Evolutionary conservation across 331 rosid species (phyloP).

Genomic region (Quercus lobata): DNA sequence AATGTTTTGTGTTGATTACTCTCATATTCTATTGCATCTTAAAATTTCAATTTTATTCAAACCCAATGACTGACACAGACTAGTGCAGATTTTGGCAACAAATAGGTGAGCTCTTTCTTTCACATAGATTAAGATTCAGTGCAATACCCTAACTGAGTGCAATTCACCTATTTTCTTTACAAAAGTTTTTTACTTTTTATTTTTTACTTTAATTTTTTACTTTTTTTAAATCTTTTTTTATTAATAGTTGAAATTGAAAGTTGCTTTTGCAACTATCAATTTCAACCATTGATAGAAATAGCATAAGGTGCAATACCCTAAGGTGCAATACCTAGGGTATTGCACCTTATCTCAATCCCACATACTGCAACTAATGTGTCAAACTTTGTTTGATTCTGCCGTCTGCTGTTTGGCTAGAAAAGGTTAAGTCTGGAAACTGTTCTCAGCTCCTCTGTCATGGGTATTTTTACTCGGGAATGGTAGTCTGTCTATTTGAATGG

Average conservation of each 20-base stretch:
- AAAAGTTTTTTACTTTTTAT: too few species aligned
- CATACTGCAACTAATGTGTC: neutral
- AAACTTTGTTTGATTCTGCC: neutral
- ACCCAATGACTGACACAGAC: neutral
- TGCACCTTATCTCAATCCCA: too few species aligned
- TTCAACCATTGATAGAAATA: too few species aligned
- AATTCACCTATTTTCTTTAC: too few species aligned
- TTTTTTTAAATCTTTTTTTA: too few species aligned
- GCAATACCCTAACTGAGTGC: too few species aligned
- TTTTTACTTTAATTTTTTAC: too few species aligned
- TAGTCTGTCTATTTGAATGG: neutral
- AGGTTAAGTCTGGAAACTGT: constrained; percentile 3
- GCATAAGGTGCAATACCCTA: too few species aligned
- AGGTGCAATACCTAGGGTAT: too few species aligned
- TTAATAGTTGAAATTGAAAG: fast-evolving
- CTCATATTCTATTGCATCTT: too few species aligned
- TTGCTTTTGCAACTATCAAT: too few species aligned
- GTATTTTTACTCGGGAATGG: constrained; percentile 13
- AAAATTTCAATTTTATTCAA: neutral
- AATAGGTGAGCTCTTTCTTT: neutral
- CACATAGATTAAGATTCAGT: neutral
- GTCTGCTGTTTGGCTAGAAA: neutral
- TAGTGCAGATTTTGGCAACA: neutral
- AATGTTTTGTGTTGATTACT: too few species aligned
- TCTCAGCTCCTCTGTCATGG: neutral